These are phyloP conservation scores for Pythium phragmitis DNA, from an alignment of 352 stramenopile species.

Conservation along the genomic window DNA sequence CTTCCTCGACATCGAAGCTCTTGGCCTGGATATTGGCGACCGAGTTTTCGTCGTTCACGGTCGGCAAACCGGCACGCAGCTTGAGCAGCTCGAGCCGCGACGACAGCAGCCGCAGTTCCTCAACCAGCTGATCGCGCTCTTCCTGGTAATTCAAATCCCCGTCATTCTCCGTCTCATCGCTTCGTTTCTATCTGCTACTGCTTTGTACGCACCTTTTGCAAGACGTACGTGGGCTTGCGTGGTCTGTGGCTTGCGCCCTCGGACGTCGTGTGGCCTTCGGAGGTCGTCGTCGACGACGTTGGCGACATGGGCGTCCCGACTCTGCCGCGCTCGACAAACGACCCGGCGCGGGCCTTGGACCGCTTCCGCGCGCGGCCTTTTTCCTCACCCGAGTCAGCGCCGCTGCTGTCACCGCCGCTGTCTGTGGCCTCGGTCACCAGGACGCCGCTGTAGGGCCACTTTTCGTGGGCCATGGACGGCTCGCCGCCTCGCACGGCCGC, in stretches of 20 bases:
- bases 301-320: not conserved
- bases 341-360: constrained; percentile 3
- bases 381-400: not conserved
- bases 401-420: constrained; percentile 10
- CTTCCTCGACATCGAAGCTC: constrained; percentile 23
- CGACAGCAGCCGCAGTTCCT: constrained; percentile 18
- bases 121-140: constrained; percentile 16
- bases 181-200: not conserved
- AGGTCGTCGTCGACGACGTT: constrained; percentile 2
- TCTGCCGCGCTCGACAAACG: not conserved
- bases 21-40: constrained; percentile 13
- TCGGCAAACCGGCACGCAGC: constrained; percentile 18
- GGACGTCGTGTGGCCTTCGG: not conserved
- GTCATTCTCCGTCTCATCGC: not conserved
- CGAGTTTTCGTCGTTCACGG: constrained; percentile 16
- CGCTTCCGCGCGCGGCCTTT: not conserved
- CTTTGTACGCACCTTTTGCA: constrained; percentile 21
- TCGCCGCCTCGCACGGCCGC: not conserved
- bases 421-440: not conserved
- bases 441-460: constrained; percentile 6
- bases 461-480: not conserved
- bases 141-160: constrained; percentile 12
- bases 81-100: constrained; percentile 24
- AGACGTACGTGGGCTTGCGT: constrained; percentile 24
- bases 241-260: constrained; percentile 4